Evolutionary conservation across 768 basidiomycete genomes (phyloP), one percentile per base, ranked within the genome.

Genomic region (Xanthoconium stramineum): DNA sequence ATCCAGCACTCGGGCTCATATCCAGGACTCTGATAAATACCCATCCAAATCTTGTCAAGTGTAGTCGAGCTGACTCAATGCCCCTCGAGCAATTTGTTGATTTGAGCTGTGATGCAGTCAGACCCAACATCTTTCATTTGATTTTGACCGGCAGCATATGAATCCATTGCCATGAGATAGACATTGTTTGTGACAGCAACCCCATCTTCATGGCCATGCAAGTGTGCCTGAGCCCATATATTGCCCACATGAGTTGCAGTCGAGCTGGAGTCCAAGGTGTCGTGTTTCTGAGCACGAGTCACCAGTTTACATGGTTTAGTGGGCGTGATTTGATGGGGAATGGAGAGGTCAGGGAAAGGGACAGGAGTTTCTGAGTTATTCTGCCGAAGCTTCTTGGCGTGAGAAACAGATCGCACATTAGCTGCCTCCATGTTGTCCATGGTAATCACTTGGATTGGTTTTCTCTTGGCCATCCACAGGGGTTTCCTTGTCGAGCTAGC

Each of bases 121-220:
- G 40, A 40, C 12, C 49, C 49, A 11, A 14, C 38, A 28, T 50
- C 39, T 20, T 39, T 30, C 1, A n/a, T 10, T 11, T 40, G 37
- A 8, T 10, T 20, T 17, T 50, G 39, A 29, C 3, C n/a, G 19
- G 28, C 6, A 6, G 49, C n/a, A 17, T 32, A 30, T 5, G 30
- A 39, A 40, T 50, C 49, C 49, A 40, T 40, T n/a, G 37, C 37
- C 49, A 40, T 40, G n/a, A 50, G 28, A 50, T 50, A 50, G 12
- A 50, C 40, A 10, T 50, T 40, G 11, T 50, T 50, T 19, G 37
- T 50, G 12, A 40, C 39, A 17, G 17, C 36, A 8, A 15, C 7
- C n/a, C 37, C 48, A 19, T 47, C 33, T 5, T n/a, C 46, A 12
- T 19, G 1, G 33, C 46, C 7, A 13, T 20, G 13, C 14, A 36